Evolutionary conservation across 176 grass and related monocot species (phyloP).

Genomic region (Carex littledalei): DNA sequence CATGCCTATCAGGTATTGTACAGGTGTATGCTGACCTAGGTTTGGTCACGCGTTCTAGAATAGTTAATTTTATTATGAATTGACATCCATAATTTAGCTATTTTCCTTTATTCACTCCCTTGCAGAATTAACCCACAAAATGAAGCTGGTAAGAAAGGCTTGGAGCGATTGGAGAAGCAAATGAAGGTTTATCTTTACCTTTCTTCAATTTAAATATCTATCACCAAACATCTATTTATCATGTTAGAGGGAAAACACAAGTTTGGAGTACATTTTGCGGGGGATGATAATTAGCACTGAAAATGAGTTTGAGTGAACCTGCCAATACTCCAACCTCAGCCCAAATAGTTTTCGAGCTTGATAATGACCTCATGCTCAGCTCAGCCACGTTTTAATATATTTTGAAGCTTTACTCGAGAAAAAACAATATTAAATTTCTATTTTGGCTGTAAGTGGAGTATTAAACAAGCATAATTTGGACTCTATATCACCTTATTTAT

Average conservation of each 20-base stretch:
- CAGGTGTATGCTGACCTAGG: neutral
- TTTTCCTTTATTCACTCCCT: neutral
- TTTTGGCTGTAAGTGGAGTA: neutral
- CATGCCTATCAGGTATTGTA: neutral
- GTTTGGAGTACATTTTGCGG: neutral
- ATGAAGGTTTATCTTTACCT: slow-evolving; percentile 66
- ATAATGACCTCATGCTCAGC: neutral
- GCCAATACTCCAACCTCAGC: neutral
- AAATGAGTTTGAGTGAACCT: neutral
- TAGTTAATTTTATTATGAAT: neutral
- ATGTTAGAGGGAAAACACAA: neutral
- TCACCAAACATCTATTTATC: neutral
- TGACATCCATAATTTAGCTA: slow-evolving; percentile 11
- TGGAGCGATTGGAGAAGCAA: slow-evolving; percentile 95
- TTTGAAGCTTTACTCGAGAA: neutral
- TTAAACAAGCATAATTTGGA: neutral
- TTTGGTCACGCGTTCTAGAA: neutral
- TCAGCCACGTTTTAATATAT: neutral
- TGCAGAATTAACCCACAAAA: slow-evolving; percentile 90
- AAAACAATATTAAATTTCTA: neutral
- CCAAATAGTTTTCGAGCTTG: neutral
- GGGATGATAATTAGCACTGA: neutral
- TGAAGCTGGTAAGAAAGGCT: slow-evolving; percentile 89
- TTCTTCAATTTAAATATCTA: neutral
- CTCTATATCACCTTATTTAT: neutral